phyloP scores from a whole-genome alignment of 495 filamentous ascomycete species.

The Aspergillus coremiiformis region DNA sequence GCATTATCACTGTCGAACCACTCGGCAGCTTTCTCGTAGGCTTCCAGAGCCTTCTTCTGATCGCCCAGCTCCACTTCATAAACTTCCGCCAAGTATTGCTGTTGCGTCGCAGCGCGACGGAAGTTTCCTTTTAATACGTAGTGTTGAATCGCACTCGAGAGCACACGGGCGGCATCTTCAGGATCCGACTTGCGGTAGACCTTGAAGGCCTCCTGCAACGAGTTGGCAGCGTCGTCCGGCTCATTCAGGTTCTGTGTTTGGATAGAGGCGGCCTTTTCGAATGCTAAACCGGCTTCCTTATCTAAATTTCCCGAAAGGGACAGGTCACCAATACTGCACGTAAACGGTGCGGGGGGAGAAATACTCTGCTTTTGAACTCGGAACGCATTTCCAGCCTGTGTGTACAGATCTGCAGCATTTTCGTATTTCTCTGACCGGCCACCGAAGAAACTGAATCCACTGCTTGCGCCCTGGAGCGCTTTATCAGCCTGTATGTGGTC shows the following conservation, averaged over 20 bases:
- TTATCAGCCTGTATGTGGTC: conserved; percentile 65
- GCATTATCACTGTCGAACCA: conserved; percentile 87
- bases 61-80: conserved; percentile 75
- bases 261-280: conserved; percentile 70
- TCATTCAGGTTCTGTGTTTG: conserved; percentile 73
- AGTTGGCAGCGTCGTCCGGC: conserved; percentile 81
- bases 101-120: conserved; percentile 76
- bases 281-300: conserved; percentile 72
- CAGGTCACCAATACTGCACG: background rate
- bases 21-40: conserved; percentile 71
- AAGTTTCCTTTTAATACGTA: conserved; percentile 81
- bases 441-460: conserved; percentile 72
- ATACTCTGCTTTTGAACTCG: conserved; percentile 62
- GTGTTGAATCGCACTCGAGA: conserved; percentile 66
- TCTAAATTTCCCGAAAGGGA: conserved; percentile 33
- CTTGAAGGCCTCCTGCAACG: conserved; percentile 72
- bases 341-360: conserved; percentile 11
- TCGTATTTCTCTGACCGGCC: conserved; percentile 77
- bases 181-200: conserved; percentile 76
- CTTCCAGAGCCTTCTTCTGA: conserved; percentile 63
- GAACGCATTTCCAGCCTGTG: conserved; percentile 76
- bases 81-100: conserved; percentile 77
- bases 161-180: conserved; percentile 66
- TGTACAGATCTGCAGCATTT: conserved; percentile 72
- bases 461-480: conserved; percentile 56